Conservation (phyloP, 371 early-diverging fungal species). For the Rhizopus microsporus region DNA sequence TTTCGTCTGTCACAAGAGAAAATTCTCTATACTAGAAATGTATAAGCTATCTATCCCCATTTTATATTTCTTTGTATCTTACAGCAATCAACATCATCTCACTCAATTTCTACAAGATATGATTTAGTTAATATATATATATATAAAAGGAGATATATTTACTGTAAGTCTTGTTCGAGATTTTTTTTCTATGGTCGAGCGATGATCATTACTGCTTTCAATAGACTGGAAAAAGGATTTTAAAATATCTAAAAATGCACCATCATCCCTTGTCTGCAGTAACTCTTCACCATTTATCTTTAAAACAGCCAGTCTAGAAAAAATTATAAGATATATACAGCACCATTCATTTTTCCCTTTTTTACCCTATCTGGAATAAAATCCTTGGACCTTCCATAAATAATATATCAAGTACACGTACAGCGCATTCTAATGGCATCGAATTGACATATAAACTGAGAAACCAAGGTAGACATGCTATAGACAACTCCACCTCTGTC, state of each 20-base stretch:
- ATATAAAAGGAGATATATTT: slow-evolving; percentile 8
- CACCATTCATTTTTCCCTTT: slow-evolving; percentile 1
- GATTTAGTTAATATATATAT: not conserved
- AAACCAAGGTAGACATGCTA: slow-evolving; percentile 96
- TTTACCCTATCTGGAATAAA: slow-evolving; percentile 88
- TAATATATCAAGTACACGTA: slow-evolving; percentile 92
- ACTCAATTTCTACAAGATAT: slow-evolving; percentile 69
- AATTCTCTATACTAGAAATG: slow-evolving; percentile 77
- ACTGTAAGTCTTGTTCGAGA: slow-evolving; percentile 60
- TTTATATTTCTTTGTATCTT: slow-evolving; percentile 2
- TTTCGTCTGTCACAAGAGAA: slow-evolving; percentile 75
- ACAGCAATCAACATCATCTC: slow-evolving; percentile 85
- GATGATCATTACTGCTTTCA: slow-evolving; percentile 62
- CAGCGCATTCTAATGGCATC: slow-evolving; percentile 86
- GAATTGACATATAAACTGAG: slow-evolving; percentile 93
- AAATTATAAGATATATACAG: not conserved
- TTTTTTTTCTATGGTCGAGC: slow-evolving; percentile 42
- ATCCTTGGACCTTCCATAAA: slow-evolving; percentile 94
- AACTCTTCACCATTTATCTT: slow-evolving; percentile 91
- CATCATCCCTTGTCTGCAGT: slow-evolving; percentile 85
- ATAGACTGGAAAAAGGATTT: slow-evolving; percentile 75
- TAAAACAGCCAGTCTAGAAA: slow-evolving; percentile 67
- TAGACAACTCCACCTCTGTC: slow-evolving; percentile 91
- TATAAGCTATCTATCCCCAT: not conserved
- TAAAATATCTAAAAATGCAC: slow-evolving; percentile 81